Base-by-base conservation (phyloP, 805 yeast species). In the Teunomyces pallodes region DNA sequence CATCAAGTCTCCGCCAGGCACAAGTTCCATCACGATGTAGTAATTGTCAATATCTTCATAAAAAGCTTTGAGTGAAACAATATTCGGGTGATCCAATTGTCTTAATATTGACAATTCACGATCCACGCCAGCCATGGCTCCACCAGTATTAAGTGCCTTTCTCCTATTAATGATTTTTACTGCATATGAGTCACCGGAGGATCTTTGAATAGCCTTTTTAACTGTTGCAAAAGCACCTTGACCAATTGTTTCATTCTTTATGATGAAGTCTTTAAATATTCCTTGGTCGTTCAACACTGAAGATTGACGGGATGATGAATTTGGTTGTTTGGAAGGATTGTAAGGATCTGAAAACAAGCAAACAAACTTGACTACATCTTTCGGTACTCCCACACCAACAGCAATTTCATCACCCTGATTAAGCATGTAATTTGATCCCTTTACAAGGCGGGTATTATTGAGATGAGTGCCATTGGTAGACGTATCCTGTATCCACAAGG, bases 171-270 rank as follows among this genome's bases (percentile, higher is more conserved):
- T 91, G 51, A 94, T 90, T 62, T 94, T 94, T 13, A 89, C 96
- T 0, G 99, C 99, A 65, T 74, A 90, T 4, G 92, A 80, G 54
- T 84, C 82, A 10, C 98, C 98, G 0, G 96, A 83, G 5, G 81
- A 67, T 52, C 97, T 78, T 59, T 90, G 94, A 1, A 91, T 82
- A 4, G 95, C 97, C 62, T 89, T 89, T 55, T 90, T 86, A 27
- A 94, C 99, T 1, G 91, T 87, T 5, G 98, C 98, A 76, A 92
- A 92, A 8, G 98, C 98, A n/a, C 99, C 99, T 58, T 90, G 94
- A 0, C 99, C 99, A 1, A 92, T 87, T 12, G 88, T 84, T 59
- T 87, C 96, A 61, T 86, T 88, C 50, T 85, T 80, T 16, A 92
- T 81, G 10, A 88, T 86, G 65, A 84, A 94, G 58, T 86, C 82